phyloP scores from a whole-genome alignment of 208 protist genomes.

The Leishmania mexicana region DNA sequence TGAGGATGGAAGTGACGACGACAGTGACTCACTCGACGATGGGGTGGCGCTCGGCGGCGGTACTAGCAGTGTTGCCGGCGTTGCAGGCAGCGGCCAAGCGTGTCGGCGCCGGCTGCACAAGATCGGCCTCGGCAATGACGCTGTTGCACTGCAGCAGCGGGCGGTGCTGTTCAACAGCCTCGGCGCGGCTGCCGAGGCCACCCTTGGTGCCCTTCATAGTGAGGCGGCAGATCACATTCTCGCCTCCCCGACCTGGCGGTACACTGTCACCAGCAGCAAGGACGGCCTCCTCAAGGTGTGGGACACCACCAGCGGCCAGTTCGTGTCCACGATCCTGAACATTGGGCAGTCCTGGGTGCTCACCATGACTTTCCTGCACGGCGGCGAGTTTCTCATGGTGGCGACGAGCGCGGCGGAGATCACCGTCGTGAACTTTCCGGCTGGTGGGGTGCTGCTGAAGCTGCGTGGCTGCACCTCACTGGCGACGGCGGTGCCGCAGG shows the following conservation, averaged over 20 bases:
- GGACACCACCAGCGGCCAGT: constrained; percentile 57
- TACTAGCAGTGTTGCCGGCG: constrained; percentile 9
- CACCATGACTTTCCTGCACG: constrained; percentile 65
- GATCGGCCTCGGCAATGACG: constrained; percentile 11
- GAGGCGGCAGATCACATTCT: constrained; percentile 70
- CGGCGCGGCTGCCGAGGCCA: constrained; percentile 39
- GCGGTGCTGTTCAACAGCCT: constrained; percentile 25
- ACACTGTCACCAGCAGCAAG: constrained; percentile 73
- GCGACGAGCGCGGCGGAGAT: constrained; percentile 81
- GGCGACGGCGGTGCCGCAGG: constrained; percentile 47
- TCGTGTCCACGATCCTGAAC: constrained; percentile 70
- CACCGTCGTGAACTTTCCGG: constrained; percentile 78
- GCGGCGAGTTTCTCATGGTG: constrained; percentile 78
- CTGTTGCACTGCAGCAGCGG: constrained; percentile 19
- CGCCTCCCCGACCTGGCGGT: constrained; percentile 38
- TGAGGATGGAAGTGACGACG: constrained; percentile 18
- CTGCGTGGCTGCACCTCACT: constrained; percentile 73
- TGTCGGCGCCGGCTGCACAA: constrained; percentile 13
- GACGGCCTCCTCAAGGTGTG: constrained; percentile 85
- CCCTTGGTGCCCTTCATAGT: constrained; percentile 57
- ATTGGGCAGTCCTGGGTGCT: constrained; percentile 76
- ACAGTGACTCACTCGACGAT: constrained; percentile 29
- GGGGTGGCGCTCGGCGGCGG: background rate
- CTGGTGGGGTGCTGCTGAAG: constrained; percentile 70
- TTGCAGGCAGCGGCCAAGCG: constrained; percentile 11